Evolutionary conservation across 805 yeast species (phyloP), one percentile per base, ranked within the genome.

Genomic region (Sugiyamaella boreocaroliniensis): DNA sequence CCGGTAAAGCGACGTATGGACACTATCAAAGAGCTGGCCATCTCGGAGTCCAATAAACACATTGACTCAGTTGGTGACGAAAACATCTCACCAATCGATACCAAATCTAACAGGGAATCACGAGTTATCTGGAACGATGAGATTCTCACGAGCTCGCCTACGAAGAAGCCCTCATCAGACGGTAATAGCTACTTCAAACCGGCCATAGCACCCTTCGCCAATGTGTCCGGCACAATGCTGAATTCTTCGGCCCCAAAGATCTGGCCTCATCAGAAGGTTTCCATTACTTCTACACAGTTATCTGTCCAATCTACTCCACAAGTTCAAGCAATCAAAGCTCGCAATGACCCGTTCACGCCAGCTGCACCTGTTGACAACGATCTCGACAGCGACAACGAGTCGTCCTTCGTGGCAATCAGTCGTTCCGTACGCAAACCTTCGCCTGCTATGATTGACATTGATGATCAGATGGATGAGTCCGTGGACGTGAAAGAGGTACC

Each of bases 391-490:
- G 44, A 52, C 26, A n/a, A 41, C 29, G 60, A 55, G 26, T 40
- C 52, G 15, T 55, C 60, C 14, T 56, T 58, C 47, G 19, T 54
- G 34, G 61, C 60, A 12, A 58, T 57, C 22, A 54, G 58, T 32
- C 49, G 42, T 19, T 56, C 59, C 3, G 52, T 56, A 12, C 15
- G 54, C 18, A 50, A 49, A 29, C 26, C 16, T 10, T 22, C 29
- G n/a, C 52, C 40, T 4, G 44, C 14, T 20, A 8, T 20, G 4
- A 14, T 32, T 11, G 37, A 32, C 8, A 3, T 32, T 10, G 37
- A 10, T 32, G 37, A 14, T 4, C n/a, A 3, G 26, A 3, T 3
- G 6, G 26, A 22, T 3, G 26, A 22, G 6, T 4, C 6, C 3
- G 26, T 22, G 3, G 26, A 3, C 26, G 26, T 22, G 26, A 22